These are phyloP conservation scores for Salix purpurea DNA, from an alignment of 345 rosid species.

Conservation along the genomic window DNA sequence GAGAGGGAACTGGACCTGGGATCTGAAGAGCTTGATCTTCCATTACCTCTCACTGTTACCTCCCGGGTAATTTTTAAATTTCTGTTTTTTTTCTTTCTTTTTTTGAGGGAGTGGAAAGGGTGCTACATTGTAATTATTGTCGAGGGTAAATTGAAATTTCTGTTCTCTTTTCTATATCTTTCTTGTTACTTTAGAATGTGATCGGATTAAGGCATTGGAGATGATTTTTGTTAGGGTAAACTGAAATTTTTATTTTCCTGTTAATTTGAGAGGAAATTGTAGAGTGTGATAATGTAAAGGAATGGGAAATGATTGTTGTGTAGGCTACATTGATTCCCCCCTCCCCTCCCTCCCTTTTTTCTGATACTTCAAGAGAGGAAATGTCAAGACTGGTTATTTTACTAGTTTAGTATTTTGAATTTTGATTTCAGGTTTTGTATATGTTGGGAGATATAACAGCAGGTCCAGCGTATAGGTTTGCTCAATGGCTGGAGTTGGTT, in stretches of 20 bases:
- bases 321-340: neutral
- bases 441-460: conserved; percentile 97
- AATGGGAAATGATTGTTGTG: neutral
- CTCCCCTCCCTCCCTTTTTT: neutral
- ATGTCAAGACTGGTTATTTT: neutral
- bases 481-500: conserved; percentile 96
- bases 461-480: conserved; percentile 74
- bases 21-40: conserved; percentile 60
- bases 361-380: neutral
- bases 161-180: no score
- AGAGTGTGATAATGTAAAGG: neutral
- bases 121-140: neutral
- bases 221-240: neutral
- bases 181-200: neutral
- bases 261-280: neutral
- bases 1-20: conserved; percentile 50
- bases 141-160: neutral
- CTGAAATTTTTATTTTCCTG: neutral
- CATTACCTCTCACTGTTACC: conserved; percentile 84
- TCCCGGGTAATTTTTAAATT: conserved; percentile 56
- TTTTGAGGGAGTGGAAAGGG: neutral
- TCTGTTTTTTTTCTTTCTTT: neutral
- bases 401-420: neutral
- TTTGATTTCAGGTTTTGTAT: conserved; percentile 67
- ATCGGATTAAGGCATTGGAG: neutral